Evolutionary conservation across 345 rosid species (phyloP), one percentile per base, ranked within the genome.

Genomic region (Syzygium jambos): DNA sequence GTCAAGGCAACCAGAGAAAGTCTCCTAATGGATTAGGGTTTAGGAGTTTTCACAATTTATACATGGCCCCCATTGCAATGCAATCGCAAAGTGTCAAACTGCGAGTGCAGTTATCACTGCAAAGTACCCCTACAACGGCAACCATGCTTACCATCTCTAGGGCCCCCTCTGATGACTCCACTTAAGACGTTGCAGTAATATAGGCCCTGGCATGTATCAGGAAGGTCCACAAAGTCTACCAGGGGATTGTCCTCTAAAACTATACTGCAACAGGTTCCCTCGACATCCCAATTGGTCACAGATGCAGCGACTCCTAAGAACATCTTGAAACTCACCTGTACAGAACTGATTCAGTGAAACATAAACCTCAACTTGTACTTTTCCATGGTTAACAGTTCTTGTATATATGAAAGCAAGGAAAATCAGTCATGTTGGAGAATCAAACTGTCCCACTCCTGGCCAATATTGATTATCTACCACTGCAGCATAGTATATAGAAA

Each of bases 281-380:
- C 97, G 55, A 93, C 92, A 85, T 97, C 96, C 98, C 98, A 96
- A 85, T 95, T 97, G 87, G 90, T 88, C 85, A 96, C 98, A 52
- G 98, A 93, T 54, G 99, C 98, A 86, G 95, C 90, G 82, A 97
- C 94, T 34, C 99, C 99, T 49, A 97, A 91, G 88, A 97, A 97
- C 99, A 97, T 97, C 93, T 97, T 97, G 92, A 96, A 95, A 11
- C 99, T 98, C 87, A 96, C 98, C 98, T 96, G 93, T 34, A 86
- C 9, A 49, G 54, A 82, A 89, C 17, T 77, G 22, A 85, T 25
- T 80, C 3, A 4, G 29, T 59, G 3, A 54, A 80, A 46, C 85
- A 54, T 43, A 41, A 46, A 51, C 52, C 51, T 21, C 49, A 54
- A n/a, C 34, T 34, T 17, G 57, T 59, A 46, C 87, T 54, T 57